These are phyloP conservation scores for Fulvia fulva DNA, from an alignment of 2,329 filamentous ascomycete species.

Conservation along the genomic window DNA sequence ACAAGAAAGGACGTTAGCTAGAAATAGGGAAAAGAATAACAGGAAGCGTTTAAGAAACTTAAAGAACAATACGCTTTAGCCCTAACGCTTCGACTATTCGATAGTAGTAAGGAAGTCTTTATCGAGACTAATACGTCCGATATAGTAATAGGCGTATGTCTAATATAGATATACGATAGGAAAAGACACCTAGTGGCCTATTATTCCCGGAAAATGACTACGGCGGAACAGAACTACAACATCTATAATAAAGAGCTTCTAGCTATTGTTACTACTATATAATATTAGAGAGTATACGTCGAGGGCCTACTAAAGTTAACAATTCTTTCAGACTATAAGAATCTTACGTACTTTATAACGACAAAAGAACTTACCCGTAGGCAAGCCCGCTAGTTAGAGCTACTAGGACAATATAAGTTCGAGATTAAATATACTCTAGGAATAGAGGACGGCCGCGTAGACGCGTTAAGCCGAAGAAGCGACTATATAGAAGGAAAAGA, in stretches of 20 bases:
- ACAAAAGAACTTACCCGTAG: background rate
- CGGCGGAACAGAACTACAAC: too few relatives aligned
- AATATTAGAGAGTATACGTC: too few relatives aligned
- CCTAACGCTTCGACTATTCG: background rate
- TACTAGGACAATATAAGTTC: slow-evolving; percentile 1
- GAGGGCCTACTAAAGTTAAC: too few relatives aligned
- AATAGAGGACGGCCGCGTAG: background rate
- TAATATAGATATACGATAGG: slow-evolving; percentile 6
- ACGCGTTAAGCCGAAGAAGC: too few relatives aligned
- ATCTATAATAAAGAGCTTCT: too few relatives aligned
- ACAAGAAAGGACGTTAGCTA: background rate
- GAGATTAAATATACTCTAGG: background rate
- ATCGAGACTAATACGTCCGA: too few relatives aligned
- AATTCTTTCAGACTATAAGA: background rate
- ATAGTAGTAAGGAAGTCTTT: background rate
- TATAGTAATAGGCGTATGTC: too few relatives aligned
- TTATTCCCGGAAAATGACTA: too few relatives aligned
- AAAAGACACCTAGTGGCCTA: slow-evolving; percentile 11
- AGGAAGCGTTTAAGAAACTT: background rate
- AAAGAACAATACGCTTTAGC: background rate
- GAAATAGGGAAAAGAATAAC: background rate
- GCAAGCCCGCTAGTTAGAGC: background rate
- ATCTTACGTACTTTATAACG: background rate
- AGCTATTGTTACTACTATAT: too few relatives aligned
- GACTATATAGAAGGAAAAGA: too few relatives aligned